Evolutionary conservation across 1,284 basidiomycete species (phyloP), one percentile per base, ranked within the genome.

Genomic region (Pseudozyma thailandica): DNA sequence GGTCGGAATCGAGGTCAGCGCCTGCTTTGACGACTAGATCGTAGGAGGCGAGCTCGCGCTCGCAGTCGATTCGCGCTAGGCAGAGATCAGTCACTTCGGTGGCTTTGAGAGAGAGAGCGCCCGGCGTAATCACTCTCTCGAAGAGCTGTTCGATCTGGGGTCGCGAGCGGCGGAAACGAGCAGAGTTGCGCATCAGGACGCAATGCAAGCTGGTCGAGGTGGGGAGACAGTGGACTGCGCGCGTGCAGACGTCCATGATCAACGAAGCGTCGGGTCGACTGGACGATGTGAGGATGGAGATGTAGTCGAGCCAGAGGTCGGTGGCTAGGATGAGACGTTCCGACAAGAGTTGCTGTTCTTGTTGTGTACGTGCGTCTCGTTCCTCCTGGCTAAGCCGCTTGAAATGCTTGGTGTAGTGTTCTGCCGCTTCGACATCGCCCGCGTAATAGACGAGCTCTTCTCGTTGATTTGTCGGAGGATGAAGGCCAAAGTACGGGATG

Each of bases 231-330:
- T 66, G 71, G 7, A 59, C 48, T 10, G 76, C 61, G 2, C 72
- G 53, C 13, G 42, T 48, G 41, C 70, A 74, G 3, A 76, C 59
- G 13, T 68, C 60, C 26, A 77, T 49, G 13, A 74, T 52, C 1
- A 71, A 37, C n/a, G 69, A 51, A 2, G 63, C 65, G 13, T 75
- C 70, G 1, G 66, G 66, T 20, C 52, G 33, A 10, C 16, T 23
- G 3, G 53, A 41, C 0, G 57, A 60, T 1, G 68, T 50, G 18
- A 63, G 57, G 13, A 59, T 28, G n/a, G 59, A 37, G 10, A 68
- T 45, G 49, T 76, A 80, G 46, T 80, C 79, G 18, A 64, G 55
- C 80, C 80, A 82, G 2, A 82, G 35, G 23, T 66, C 54, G 30
- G 72, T 76, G 0, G 74, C 70, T 1, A 66, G 48, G 15, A 59